A percentile compares a stretch with the other conserved stretches of the same genome.
phyloP scores from a whole-genome alignment of 352 stramenopile genomes.

The Globisporangium takayamanum region DNA sequence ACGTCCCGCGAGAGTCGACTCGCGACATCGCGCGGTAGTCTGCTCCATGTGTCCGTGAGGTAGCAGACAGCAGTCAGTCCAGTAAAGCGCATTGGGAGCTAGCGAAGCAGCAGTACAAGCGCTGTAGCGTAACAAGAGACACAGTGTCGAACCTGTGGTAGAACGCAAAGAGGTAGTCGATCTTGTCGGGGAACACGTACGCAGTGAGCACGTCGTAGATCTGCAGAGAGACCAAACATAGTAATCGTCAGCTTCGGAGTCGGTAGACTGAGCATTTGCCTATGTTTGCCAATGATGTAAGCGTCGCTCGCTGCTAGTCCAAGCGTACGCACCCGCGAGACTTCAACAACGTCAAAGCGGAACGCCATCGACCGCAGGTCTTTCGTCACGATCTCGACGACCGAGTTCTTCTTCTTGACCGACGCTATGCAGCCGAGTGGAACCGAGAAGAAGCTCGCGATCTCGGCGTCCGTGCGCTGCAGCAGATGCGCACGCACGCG shows the following conservation, averaged over 20 bases:
- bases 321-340: slow-evolving; percentile 36
- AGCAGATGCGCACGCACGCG: slow-evolving; percentile 46
- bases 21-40: background rate
- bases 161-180: slow-evolving; percentile 82
- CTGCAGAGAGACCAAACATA: slow-evolving; percentile 16
- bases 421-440: slow-evolving; percentile 64
- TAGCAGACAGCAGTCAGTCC: background rate
- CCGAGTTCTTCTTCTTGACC: slow-evolving; percentile 75
- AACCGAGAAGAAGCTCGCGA: slow-evolving; percentile 72
- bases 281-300: background rate
- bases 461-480: slow-evolving; percentile 49
- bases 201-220: slow-evolving; percentile 73
- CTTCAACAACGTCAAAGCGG: slow-evolving; percentile 67
- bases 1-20: slow-evolving; percentile 30
- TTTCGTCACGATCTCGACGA: slow-evolving; percentile 76
- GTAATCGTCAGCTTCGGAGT: background rate
- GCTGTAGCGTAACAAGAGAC: background rate
- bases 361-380: slow-evolving; percentile 73
- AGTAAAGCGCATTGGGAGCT: background rate
- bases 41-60: background rate
- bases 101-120: background rate
- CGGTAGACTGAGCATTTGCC: background rate
- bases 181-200: slow-evolving; percentile 82
- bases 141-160: slow-evolving; percentile 48
- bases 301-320: background rate